phyloP scores from a whole-genome alignment of 345 rosid genomes.

The Clarkia xantiana region DNA sequence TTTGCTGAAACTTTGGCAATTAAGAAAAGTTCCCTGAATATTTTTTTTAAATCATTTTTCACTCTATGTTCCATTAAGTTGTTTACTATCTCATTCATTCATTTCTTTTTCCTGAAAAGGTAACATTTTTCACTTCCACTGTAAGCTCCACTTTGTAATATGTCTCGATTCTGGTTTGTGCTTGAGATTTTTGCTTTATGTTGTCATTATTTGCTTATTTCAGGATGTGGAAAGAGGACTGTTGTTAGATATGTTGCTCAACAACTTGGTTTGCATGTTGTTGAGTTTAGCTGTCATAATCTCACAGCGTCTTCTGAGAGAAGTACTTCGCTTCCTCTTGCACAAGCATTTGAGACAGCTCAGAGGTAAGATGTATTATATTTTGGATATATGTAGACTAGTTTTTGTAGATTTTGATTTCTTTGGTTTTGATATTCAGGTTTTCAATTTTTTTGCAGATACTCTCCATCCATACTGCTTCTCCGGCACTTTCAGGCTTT shows the following conservation, averaged over 20 bases:
- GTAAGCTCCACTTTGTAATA: no score
- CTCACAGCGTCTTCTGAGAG: conserved; percentile 62
- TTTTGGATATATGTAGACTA: conserved; percentile 5
- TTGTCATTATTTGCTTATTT: conserved; percentile 9
- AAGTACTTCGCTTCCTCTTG: conserved; percentile 56
- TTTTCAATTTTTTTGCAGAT: conserved; percentile 33
- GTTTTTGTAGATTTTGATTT: neutral
- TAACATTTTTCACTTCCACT: no score
- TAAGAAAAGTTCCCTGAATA: no score
- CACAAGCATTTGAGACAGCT: conserved; percentile 73
- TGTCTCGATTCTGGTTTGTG: no score
- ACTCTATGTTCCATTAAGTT: no score
- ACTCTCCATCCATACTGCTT: conserved; percentile 69
- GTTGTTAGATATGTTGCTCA: conserved; percentile 64
- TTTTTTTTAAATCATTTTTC: no score
- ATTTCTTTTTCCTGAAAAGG: no score
- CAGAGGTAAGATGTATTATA: conserved; percentile 48
- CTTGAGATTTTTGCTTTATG: conserved; percentile 1
- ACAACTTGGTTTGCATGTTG: conserved; percentile 73
- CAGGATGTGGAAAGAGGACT: conserved; percentile 92
- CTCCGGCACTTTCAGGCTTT: conserved; percentile 87
- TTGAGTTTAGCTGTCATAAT: conserved; percentile 83
- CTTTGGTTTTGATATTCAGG: neutral
- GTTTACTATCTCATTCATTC: no score
- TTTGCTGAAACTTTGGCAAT: no score